Evolutionary conservation across 352 stramenopile genomes (phyloP).

Genomic region (Pythium periplocum): DNA sequence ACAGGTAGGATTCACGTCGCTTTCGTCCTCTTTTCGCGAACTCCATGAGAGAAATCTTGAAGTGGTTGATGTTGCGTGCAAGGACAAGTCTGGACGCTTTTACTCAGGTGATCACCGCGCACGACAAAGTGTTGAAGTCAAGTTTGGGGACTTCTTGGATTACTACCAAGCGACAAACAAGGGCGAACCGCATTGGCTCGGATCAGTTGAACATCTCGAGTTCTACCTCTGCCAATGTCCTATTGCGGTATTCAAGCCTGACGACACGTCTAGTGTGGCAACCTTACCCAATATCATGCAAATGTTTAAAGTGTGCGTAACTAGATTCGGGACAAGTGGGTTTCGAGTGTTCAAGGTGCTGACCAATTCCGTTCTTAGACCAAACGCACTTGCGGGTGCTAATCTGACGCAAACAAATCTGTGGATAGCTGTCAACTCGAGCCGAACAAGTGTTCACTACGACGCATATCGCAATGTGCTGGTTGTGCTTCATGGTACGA

Average conservation of each 20-base stretch:
- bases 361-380: conserved; percentile 18
- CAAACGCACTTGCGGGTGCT: conserved; percentile 26
- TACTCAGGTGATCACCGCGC: conserved; percentile 57
- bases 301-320: conserved; percentile 48
- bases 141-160: conserved; percentile 79
- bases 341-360: no score
- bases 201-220: conserved; percentile 57
- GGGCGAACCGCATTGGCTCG: conserved; percentile 57
- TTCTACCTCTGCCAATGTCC: conserved; percentile 84
- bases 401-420: conserved; percentile 79
- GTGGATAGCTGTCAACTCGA: conserved; percentile 64
- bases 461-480: conserved; percentile 81
- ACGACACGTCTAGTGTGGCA: conserved; percentile 33
- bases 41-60: background rate
- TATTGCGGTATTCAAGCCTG: conserved; percentile 48
- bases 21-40: background rate
- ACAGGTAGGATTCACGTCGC: conserved; percentile 16
- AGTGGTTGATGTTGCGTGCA: conserved; percentile 82
- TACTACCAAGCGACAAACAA: conserved; percentile 50
- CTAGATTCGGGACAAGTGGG: background rate
- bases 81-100: conserved; percentile 28
- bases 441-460: conserved; percentile 71
- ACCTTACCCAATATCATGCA: conserved; percentile 52
- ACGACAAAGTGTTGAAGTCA: conserved; percentile 67
- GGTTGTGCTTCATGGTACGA: conserved; percentile 62